Evolutionary conservation across 106 monocot species (phyloP).

Genomic region (Dioscorea alata): DNA sequence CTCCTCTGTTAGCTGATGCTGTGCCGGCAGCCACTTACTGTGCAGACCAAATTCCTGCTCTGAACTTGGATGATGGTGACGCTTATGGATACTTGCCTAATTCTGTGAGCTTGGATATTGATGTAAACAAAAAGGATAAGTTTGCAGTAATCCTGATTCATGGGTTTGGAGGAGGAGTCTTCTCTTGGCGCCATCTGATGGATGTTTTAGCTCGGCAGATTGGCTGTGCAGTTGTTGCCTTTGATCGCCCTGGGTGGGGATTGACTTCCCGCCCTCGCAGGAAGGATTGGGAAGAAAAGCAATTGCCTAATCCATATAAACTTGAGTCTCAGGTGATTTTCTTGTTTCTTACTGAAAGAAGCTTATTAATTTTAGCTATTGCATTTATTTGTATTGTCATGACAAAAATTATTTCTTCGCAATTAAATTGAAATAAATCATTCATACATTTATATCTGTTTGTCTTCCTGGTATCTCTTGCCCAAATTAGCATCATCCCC

Average conservation of each 20-base stretch:
- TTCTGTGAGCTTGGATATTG: constrained; percentile 3
- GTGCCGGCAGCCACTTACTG: constrained; percentile 17
- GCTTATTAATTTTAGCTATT: too few relatives aligned
- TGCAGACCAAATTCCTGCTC: constrained; percentile 21
- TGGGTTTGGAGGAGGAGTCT: constrained; percentile 93
- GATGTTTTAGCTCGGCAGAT: constrained; percentile 52
- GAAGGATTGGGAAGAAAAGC: constrained; percentile 82
- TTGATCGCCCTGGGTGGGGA: constrained; percentile 94
- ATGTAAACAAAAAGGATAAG: constrained; percentile 25
- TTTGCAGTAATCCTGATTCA: constrained; percentile 77
- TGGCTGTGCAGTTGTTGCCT: constrained; percentile 63
- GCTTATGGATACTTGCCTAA: constrained; percentile 16
- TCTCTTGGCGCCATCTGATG: constrained; percentile 81
- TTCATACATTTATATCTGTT: not conserved
- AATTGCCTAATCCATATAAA: constrained; percentile 66
- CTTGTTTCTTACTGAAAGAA: not conserved
- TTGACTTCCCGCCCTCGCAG: constrained; percentile 71
- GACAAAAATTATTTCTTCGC: too few relatives aligned
- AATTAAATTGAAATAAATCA: too few relatives aligned
- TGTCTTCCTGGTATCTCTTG: constrained; percentile 4
- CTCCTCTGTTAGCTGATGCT: constrained; percentile 44
- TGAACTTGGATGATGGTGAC: constrained; percentile 31
- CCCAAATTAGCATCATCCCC: not conserved
- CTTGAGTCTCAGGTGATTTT: constrained; percentile 74
- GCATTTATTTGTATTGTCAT: too few relatives aligned